Evolutionary conservation across 2,329 filamentous ascomycete genomes (phyloP), one percentile per base, ranked within the genome.

Genomic region (Talaromyces amestolkiae): DNA sequence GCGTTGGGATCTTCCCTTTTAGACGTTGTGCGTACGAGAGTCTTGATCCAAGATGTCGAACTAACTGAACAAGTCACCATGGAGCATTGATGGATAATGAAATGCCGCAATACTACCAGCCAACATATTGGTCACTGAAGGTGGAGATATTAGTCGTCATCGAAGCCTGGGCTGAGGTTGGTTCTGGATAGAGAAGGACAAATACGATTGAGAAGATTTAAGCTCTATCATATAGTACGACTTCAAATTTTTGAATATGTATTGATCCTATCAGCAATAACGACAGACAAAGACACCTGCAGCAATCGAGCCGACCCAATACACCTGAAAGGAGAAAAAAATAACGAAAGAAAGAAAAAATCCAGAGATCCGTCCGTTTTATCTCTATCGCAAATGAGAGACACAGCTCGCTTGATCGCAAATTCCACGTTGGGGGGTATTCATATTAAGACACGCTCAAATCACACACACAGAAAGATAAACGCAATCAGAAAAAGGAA

Each of bases 391-490:
- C 37, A 43, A 43, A 59, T 59, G 56, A 45, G 27, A 59, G 56
- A 19, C 56, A 59, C 33, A 31, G 27, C 22, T 59, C 39, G 56
- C 56, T 59, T 33, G 24, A 37, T 59, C 17, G 56, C 56, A 59
- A 58, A 45, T 41, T 59, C 56, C 56, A 45, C 39, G 22, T 7
- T 10, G n/a, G 15, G 54, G 56, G 56, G 35, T 59, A 59, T 59
- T 39, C 22, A 59, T 39, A 58, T 41, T 11, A 22, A 59, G 37
- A 59, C 22, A 27, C 15, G 56, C 56, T 56, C 19, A 56, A 37
- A 56, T 39, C n/a, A 24, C 19, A 31, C 51, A 59, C 15, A 45
- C n/a, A 37, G 19, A 15, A 37, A 43, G 24, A 19, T 33, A 31
- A 43, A 31, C 8, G 19, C 35, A 31, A 27, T 17, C 56, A 37